Evolutionary conservation across 768 basidiomycete genomes (phyloP).

Genomic region (Lentinula raphanica): DNA sequence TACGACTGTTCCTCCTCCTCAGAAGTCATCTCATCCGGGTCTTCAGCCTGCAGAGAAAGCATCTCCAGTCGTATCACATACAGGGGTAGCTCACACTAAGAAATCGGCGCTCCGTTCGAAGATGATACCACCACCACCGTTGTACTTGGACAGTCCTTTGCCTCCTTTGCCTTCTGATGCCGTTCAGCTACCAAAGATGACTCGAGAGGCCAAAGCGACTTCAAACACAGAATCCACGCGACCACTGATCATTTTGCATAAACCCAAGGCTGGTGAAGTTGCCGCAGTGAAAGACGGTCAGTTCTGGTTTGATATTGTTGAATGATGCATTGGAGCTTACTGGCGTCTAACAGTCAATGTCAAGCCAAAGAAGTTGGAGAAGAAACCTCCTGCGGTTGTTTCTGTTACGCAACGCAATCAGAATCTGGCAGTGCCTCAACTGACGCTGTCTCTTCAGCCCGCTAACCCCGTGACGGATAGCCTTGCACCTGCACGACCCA

Average conservation of each 20-base stretch:
- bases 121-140: conserved; percentile 5
- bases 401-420: background rate
- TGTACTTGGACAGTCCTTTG: conserved; percentile 5
- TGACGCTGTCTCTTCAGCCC: background rate
- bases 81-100: background rate
- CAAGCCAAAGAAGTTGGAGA: background rate
- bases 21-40: background rate
- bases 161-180: background rate
- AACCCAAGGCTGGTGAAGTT: background rate
- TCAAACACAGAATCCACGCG: background rate
- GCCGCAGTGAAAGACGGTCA: background rate
- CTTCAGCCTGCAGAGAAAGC: background rate
- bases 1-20: background rate
- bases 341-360: no score
- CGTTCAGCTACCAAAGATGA: background rate
- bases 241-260: no score
- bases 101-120: background rate
- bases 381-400: background rate
- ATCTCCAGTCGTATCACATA: background rate
- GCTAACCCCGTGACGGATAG: background rate
- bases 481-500: background rate
- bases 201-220: background rate
- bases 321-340: no score
- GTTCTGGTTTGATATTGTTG: background rate
- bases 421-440: background rate